Evolutionary conservation across 73 alveolate species (phyloP), one percentile per base, ranked within the genome.

Genomic region (Breviolum minutum): DNA sequence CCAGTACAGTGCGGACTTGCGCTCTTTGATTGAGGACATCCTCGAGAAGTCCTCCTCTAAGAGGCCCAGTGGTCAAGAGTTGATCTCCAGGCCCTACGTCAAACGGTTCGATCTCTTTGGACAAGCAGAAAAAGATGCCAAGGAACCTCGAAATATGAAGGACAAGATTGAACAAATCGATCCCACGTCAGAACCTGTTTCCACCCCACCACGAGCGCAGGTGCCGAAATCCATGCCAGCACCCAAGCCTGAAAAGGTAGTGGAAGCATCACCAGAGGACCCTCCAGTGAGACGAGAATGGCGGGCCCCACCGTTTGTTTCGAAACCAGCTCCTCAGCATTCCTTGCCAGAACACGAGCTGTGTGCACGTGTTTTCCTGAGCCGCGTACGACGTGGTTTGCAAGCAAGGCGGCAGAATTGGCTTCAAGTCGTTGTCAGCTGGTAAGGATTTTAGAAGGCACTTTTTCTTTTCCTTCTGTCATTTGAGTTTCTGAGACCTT

Each of bases 311-410:
- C 98, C 98, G 2, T 92, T 92, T 63, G 98, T 92, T 40, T 92
- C 98, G 29, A 92, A 84, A 16, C 98, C 98, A 16, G 94, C 32
- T 61, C 94, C 94, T 60, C 98, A 92, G 81, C 98, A 92, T 61
- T 27, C 98, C 32, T 80, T 92, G 91, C 70, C 98, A 27, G 98
- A 92, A 64, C 89, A 81, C 66, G 98, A 92, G 91, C 81, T 92
- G 60, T 70, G 91, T 80, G 98, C 87, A 30, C 98, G 98, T 30
- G 98, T 76, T 9, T 81, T 92, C 70, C 98, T 92, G 80, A 92
- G 98, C 98, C 89, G 98, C 16, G 98, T 92, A 16, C 98, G 98
- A 29, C 89, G 98, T 48, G 98, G 98, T 84, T 26, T 92, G 81
- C 87, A 80, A 32, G 98, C 98, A 32, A 63, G 98, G 73, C 89